phyloP scores from a whole-genome alignment of 176 grass and related monocot genomes.

The Lolium perenne region DNA sequence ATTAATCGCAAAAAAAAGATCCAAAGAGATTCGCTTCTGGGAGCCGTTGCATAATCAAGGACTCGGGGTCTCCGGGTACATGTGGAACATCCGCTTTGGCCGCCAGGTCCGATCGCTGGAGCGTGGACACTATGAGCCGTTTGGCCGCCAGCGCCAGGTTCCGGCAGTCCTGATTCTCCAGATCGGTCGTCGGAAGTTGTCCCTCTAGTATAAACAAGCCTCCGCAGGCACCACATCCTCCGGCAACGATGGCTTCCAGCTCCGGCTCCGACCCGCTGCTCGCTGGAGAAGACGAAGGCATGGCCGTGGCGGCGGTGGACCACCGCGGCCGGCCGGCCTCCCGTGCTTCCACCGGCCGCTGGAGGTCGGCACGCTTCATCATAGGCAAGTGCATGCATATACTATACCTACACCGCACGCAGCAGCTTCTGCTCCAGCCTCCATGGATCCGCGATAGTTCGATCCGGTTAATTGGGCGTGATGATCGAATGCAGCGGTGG shows the following conservation, averaged over 20 bases:
- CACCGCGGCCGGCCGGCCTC: constrained; percentile 52
- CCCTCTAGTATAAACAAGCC: background rate
- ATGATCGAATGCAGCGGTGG: constrained; percentile 47
- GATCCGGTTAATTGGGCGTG: background rate
- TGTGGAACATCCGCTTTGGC: too few relatives aligned
- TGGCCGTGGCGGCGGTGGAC: constrained; percentile 44
- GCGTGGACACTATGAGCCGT: too few relatives aligned
- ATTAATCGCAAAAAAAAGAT: too few relatives aligned
- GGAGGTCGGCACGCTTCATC: constrained; percentile 64
- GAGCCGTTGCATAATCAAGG: too few relatives aligned
- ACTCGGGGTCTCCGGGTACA: too few relatives aligned
- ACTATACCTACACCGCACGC: background rate
- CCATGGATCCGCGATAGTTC: background rate
- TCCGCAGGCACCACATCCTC: background rate
- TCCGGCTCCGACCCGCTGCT: constrained; percentile 42
- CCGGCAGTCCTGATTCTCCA: background rate
- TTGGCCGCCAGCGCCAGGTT: too few relatives aligned
- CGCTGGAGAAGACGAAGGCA: background rate
- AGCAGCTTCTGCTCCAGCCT: background rate
- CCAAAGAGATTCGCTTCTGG: too few relatives aligned
- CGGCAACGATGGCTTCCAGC: constrained; percentile 34
- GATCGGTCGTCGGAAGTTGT: background rate
- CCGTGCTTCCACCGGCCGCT: constrained; percentile 55
- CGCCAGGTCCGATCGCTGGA: too few relatives aligned
- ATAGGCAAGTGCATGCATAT: constrained; percentile 35